Conservation (phyloP, 2,329 filamentous ascomycete species). For the Fusarium virguliforme region DNA sequence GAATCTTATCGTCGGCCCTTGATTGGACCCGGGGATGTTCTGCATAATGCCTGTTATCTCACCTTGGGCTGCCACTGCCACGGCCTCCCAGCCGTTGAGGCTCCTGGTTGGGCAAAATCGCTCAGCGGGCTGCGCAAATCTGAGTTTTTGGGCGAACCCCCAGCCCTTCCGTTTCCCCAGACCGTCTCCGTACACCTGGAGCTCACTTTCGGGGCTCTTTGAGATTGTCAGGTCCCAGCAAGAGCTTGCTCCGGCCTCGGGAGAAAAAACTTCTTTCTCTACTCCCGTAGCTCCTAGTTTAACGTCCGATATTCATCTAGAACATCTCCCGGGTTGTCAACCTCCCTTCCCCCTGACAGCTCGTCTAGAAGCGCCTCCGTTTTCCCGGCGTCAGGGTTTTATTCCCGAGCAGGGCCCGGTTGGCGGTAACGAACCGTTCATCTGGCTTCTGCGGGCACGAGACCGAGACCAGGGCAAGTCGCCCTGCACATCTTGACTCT, state of each 20-base stretch:
- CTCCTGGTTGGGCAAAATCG: slow-evolving; percentile 46
- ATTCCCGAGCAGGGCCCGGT: slow-evolving; percentile 42
- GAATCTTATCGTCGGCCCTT: slow-evolving; percentile 52
- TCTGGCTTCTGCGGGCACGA: slow-evolving; percentile 34
- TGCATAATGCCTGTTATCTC: slow-evolving; percentile 57
- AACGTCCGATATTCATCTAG: not conserved
- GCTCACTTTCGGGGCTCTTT: slow-evolving; percentile 19
- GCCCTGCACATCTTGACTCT: not conserved
- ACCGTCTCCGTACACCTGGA: slow-evolving; percentile 36
- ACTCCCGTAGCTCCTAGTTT: slow-evolving; percentile 9
- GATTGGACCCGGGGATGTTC: slow-evolving; percentile 52
- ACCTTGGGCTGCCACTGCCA: slow-evolving; percentile 39
- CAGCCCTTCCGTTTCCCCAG: slow-evolving; percentile 46
- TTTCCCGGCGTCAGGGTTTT: slow-evolving; percentile 38
- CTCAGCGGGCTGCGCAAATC: slow-evolving; percentile 42
- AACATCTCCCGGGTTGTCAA: slow-evolving; percentile 19
- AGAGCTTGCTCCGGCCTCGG: slow-evolving; percentile 36
- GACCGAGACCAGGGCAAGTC: slow-evolving; percentile 25
- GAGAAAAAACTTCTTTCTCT: slow-evolving; percentile 6
- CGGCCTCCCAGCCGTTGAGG: slow-evolving; percentile 42
- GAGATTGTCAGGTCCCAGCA: slow-evolving; percentile 29
- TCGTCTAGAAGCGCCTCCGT: slow-evolving; percentile 33
- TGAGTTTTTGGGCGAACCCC: slow-evolving; percentile 34
- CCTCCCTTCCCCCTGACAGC: slow-evolving; percentile 25
- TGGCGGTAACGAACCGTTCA: slow-evolving; percentile 39